Evolutionary conservation across 805 yeast species (phyloP).

Genomic region (Suhomyces sp.): DNA sequence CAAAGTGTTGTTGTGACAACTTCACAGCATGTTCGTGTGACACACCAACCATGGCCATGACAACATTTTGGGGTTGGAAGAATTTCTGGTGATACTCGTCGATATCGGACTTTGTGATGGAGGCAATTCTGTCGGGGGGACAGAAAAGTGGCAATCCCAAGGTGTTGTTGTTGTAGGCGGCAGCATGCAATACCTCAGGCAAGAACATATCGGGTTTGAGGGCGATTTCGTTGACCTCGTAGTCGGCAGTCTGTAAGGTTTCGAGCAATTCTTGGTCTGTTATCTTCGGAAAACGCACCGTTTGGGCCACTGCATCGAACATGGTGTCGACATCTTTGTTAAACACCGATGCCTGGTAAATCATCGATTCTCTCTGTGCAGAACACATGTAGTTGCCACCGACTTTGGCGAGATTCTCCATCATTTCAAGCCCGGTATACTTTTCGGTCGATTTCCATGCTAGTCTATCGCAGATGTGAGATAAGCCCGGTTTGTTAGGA

Average conservation of each 20-base stretch:
- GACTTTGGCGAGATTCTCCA: slow-evolving; percentile 66
- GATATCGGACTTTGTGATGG: slow-evolving; percentile 52
- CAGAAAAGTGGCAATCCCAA: slow-evolving; percentile 85
- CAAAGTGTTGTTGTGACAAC: slow-evolving; percentile 60
- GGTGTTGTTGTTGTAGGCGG: slow-evolving; percentile 70
- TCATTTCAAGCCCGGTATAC: slow-evolving; percentile 63
- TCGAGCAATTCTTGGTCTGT: slow-evolving; percentile 69
- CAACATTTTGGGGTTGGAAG: slow-evolving; percentile 76
- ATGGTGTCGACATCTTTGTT: slow-evolving; percentile 77
- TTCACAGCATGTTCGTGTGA: slow-evolving; percentile 65
- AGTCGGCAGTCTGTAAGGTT: slow-evolving; percentile 68
- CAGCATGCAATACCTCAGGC: slow-evolving; percentile 86
- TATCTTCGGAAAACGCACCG: slow-evolving; percentile 68
- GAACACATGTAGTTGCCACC: slow-evolving; percentile 96
- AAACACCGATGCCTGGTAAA: slow-evolving; percentile 94
- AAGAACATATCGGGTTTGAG: slow-evolving; percentile 78
- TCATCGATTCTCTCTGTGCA: slow-evolving; percentile 84
- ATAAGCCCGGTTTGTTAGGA: slow-evolving; percentile 57
- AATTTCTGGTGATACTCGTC: slow-evolving; percentile 59
- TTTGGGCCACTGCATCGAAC: slow-evolving; percentile 73
- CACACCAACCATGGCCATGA: slow-evolving; percentile 86
- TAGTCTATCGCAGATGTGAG: slow-evolving; percentile 81
- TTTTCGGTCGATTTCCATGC: slow-evolving; percentile 73
- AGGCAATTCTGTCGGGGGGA: slow-evolving; percentile 63
- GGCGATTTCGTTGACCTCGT: slow-evolving; percentile 81